phyloP scores from a whole-genome alignment of 495 filamentous ascomycete species.

The Copromyces sp. region DNA sequence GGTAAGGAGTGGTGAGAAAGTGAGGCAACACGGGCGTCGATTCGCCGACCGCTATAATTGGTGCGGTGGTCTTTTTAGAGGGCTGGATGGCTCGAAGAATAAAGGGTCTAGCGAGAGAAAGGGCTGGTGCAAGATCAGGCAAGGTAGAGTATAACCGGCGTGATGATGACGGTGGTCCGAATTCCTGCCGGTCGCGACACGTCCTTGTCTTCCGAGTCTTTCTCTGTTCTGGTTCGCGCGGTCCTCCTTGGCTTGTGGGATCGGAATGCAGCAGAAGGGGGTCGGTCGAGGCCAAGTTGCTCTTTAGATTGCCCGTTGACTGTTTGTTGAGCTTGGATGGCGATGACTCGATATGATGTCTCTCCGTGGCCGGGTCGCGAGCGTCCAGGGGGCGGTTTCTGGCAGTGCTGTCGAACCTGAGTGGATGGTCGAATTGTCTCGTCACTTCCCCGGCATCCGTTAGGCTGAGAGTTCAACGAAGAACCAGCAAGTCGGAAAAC shows the following conservation, averaged over 20 bases:
- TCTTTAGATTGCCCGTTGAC: neutral
- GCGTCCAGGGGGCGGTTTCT: neutral
- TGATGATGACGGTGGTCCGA: neutral
- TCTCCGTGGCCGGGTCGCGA: neutral
- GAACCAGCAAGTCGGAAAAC: neutral
- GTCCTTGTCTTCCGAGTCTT: neutral
- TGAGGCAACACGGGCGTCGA: constrained; percentile 14
- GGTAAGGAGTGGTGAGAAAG: constrained; percentile 16
- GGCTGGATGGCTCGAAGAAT: constrained; percentile 1
- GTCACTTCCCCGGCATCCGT: neutral
- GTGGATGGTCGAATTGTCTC: neutral
- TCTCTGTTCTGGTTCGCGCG: neutral
- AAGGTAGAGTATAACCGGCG: neutral
- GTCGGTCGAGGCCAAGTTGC: neutral
- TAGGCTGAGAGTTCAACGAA: neutral
- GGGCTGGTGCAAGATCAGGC: neutral
- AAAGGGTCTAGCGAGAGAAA: constrained; percentile 2
- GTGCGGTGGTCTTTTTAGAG: neutral
- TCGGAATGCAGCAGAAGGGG: neutral
- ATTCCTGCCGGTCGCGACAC: neutral
- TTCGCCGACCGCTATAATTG: constrained; percentile 22
- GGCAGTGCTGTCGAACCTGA: neutral
- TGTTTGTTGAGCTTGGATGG: neutral
- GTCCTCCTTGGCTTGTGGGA: neutral
- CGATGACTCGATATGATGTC: neutral